These are phyloP conservation scores for Aspergillus biplanus DNA, from an alignment of 495 filamentous ascomycete species.

Conservation along the genomic window DNA sequence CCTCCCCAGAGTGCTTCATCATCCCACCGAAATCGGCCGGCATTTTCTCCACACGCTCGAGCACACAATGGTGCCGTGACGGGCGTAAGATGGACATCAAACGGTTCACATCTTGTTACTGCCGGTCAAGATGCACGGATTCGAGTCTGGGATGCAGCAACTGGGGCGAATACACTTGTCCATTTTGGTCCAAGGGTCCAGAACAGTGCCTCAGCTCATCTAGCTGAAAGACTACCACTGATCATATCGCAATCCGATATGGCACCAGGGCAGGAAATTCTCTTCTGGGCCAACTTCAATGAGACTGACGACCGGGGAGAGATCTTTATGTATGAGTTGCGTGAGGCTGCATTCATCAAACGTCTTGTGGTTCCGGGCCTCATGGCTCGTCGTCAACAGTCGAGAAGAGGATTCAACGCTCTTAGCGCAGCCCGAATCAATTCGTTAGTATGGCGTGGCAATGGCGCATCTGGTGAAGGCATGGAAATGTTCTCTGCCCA, in stretches of 20 bases:
- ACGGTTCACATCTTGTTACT: slow-evolving; percentile 73
- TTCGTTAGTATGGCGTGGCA: slow-evolving; percentile 70
- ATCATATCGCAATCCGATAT: slow-evolving; percentile 58
- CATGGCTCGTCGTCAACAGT: slow-evolving; percentile 40
- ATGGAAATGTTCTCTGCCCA: slow-evolving; percentile 57
- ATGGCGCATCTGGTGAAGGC: slow-evolving; percentile 48
- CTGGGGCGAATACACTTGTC: slow-evolving; percentile 79
- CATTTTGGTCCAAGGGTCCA: slow-evolving; percentile 80
- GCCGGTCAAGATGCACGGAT: slow-evolving; percentile 80
- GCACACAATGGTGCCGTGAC: slow-evolving; percentile 82
- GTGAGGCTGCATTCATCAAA: slow-evolving; percentile 73
- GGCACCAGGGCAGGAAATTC: slow-evolving; percentile 57
- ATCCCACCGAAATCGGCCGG: slow-evolving; percentile 45
- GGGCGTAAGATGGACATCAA: slow-evolving; percentile 79
- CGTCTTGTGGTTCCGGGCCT: slow-evolving; percentile 65
- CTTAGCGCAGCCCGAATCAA: slow-evolving; percentile 63
- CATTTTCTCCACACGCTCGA: slow-evolving; percentile 52
- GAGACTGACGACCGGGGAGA: slow-evolving; percentile 59
- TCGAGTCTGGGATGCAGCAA: slow-evolving; percentile 79
- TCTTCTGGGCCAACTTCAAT: slow-evolving; percentile 77
- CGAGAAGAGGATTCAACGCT: slow-evolving; percentile 33
- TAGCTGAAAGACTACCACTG: slow-evolving; percentile 65
- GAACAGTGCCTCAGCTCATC: slow-evolving; percentile 58
- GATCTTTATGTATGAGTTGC: slow-evolving; percentile 74
- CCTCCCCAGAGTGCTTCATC: slow-evolving; percentile 28